A percentile compares a stretch with the other conserved stretches of the same genome.
Conservation (phyloP, 148 eudicot genomes). For the Nyssa sinensis region DNA sequence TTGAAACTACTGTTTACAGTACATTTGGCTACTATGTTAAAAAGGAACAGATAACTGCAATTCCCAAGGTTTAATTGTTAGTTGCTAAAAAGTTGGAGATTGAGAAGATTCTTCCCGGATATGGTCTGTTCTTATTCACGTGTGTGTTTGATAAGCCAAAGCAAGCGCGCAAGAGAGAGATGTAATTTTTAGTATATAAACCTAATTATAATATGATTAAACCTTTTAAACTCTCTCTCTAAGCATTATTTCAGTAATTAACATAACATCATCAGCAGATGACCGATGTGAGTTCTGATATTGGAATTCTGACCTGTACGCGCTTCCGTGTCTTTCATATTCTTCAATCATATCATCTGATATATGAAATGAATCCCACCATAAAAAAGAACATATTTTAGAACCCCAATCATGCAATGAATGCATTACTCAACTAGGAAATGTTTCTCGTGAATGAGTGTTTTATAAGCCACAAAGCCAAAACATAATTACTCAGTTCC, state of each 20-base stretch:
- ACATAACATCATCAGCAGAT: background rate
- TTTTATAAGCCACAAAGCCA: too few species aligned
- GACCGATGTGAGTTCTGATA: background rate
- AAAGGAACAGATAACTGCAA: too few species aligned
- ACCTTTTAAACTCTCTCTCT: background rate
- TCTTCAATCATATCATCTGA: background rate
- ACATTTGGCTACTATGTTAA: too few species aligned
- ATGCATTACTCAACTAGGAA: background rate
- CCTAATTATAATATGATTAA: background rate
- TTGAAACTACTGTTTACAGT: too few species aligned
- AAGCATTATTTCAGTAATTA: too few species aligned
- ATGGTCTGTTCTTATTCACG: background rate
- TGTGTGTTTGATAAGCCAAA: background rate
- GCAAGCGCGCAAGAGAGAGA: too few species aligned
- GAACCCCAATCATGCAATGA: background rate
- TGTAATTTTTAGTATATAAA: too few species aligned
- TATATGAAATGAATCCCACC: background rate
- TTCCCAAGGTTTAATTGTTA: too few species aligned
- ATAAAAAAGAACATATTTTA: too few species aligned
- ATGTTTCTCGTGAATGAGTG: background rate
- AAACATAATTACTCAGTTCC: background rate
- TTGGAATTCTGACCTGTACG: background rate
- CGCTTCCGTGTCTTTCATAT: background rate
- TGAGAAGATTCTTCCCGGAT: constrained; percentile 3
- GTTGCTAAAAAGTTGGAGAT: constrained; percentile 1